phyloP scores from a whole-genome alignment of 176 grass and related monocot species.

The Hyparrhenia diplandra region DNA sequence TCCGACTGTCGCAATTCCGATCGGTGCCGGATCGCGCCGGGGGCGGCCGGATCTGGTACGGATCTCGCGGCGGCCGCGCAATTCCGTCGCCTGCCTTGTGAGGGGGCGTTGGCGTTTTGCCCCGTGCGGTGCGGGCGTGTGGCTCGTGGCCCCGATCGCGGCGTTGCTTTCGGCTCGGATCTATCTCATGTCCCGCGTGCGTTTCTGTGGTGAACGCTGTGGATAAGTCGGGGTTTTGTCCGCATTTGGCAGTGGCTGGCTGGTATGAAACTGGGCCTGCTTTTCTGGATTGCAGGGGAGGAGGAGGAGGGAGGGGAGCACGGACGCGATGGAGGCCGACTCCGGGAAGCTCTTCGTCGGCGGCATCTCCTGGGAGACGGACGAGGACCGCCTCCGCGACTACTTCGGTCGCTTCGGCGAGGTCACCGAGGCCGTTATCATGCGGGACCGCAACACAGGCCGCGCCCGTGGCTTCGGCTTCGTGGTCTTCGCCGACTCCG shows the following conservation, averaged over 20 bases:
- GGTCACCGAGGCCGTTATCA: conserved; percentile 93
- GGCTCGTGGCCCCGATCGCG: conserved; percentile 16
- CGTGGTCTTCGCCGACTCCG: conserved; percentile 67
- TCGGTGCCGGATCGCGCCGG: conserved; percentile 32
- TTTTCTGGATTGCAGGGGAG: conserved; percentile 71
- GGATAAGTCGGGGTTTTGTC: conserved; percentile 47
- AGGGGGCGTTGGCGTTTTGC: conserved; percentile 19
- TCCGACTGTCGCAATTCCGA: conserved; percentile 8
- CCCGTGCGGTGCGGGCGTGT: background rate
- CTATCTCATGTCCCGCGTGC: conserved; percentile 27
- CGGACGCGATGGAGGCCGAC: conserved; percentile 71
- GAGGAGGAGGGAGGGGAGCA: conserved; percentile 52
- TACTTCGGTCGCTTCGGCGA: conserved; percentile 84
- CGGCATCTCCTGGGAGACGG: conserved; percentile 97
- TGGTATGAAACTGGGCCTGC: conserved; percentile 32
- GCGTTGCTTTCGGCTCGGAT: conserved; percentile 54
- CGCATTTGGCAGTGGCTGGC: conserved; percentile 44
- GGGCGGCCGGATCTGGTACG: conserved; percentile 49
- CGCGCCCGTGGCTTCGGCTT: conserved; percentile 93
- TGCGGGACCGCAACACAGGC: conserved; percentile 85
- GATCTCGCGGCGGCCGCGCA: conserved; percentile 35
- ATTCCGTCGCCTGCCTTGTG: conserved; percentile 17
- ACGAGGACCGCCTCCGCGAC: conserved; percentile 81
- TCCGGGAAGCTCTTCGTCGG: conserved; percentile 94
- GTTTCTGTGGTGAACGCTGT: conserved; percentile 41